phyloP scores from a whole-genome alignment of 306 rosid genomes.

The Begonia peltatifolia region DNA sequence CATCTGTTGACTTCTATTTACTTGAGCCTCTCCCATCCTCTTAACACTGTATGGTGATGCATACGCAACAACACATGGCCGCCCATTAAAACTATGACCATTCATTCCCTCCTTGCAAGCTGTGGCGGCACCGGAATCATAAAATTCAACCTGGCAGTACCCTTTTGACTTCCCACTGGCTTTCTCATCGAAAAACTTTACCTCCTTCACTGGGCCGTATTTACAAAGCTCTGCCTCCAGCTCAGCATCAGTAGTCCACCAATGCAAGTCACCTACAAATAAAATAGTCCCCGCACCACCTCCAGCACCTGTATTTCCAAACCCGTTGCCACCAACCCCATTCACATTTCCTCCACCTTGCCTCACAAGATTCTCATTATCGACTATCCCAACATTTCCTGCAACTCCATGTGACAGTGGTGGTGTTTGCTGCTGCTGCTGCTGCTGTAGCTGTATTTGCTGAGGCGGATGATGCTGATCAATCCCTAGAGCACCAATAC shows the following conservation, averaged over 20 bases:
- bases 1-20: constrained; percentile 19
- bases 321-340: constrained; percentile 26
- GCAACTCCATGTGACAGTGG: constrained; percentile 17
- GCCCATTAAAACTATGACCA: constrained; percentile 31
- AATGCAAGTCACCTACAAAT: constrained; percentile 41
- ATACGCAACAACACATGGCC: constrained; percentile 39
- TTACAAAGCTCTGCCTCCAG: constrained; percentile 19
- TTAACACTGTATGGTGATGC: constrained; percentile 31
- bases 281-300: constrained; percentile 47
- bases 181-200: constrained; percentile 36
- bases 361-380: constrained; percentile 47
- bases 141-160: constrained; percentile 40
- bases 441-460: constrained; percentile 9
- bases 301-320: constrained; percentile 19
- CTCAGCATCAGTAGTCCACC: constrained; percentile 55
- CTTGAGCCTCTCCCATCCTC: constrained; percentile 37
- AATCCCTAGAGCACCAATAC: constrained; percentile 30
- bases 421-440: constrained; percentile 5
- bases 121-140: constrained; percentile 23
- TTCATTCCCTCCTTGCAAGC: constrained; percentile 46
- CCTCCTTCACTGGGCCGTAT: constrained; percentile 37
- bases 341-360: constrained; percentile 29
- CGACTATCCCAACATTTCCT: constrained; percentile 31
- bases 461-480: constrained; percentile 36
- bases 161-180: constrained; percentile 50